phyloP scores from a whole-genome alignment of 2,329 filamentous ascomycete genomes.

The Diaporthe citriasiana region DNA sequence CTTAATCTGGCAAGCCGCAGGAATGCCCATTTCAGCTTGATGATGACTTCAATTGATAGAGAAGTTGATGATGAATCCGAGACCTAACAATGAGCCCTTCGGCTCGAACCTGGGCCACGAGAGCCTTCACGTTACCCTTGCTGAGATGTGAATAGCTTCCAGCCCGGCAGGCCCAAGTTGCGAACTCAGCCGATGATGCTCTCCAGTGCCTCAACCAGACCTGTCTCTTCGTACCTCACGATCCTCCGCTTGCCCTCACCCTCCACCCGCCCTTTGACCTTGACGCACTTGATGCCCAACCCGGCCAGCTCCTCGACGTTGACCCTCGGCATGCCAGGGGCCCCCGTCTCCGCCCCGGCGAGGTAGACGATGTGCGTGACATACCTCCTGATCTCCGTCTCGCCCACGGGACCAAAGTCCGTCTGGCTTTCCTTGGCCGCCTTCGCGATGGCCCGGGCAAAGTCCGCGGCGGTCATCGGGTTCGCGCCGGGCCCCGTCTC shows the following conservation, averaged over 20 bases:
- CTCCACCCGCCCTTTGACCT: constrained; percentile 79
- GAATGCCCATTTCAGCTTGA: not conserved
- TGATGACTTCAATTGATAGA: not conserved
- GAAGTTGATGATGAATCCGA: not conserved
- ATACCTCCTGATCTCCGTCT: constrained; percentile 68
- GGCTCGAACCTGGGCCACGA: not conserved
- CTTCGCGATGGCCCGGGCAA: constrained; percentile 82
- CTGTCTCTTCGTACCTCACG: constrained; percentile 81
- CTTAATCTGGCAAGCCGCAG: not conserved
- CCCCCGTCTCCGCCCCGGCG: constrained; percentile 63
- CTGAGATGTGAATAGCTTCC: not conserved
- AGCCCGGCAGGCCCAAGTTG: not conserved
- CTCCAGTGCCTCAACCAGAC: constrained; percentile 76
- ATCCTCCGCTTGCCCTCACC: constrained; percentile 61
- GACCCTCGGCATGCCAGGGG: constrained; percentile 76
- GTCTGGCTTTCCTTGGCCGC: constrained; percentile 79
- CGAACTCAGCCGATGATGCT: constrained; percentile 33
- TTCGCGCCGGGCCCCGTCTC: constrained; percentile 81
- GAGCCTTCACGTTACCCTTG: not conserved
- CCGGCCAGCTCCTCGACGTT: constrained; percentile 73
- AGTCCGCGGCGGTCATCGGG: constrained; percentile 83
- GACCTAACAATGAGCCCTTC: not conserved
- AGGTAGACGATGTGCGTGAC: constrained; percentile 89
- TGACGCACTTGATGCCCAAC: constrained; percentile 82
- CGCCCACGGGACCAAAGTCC: constrained; percentile 50